Evolutionary conservation across 1,139 yeast genomes (phyloP).

Genomic region (Debaryomyces sp.): DNA sequence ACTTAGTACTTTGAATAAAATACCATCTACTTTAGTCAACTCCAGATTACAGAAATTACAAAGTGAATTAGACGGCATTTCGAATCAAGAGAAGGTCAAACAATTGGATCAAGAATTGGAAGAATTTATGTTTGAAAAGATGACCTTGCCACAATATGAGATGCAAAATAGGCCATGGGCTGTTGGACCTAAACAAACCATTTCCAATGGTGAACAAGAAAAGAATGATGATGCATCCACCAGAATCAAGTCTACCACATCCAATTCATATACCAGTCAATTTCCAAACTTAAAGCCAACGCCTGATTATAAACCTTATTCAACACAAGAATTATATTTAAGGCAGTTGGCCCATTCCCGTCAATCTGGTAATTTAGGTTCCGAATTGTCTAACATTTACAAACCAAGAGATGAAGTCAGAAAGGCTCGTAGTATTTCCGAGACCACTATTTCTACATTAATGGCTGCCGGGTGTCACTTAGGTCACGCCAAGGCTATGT

Average conservation of each 20-base stretch:
- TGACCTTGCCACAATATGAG: constrained; percentile 38
- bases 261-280: constrained; percentile 31
- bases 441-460: constrained; percentile 66
- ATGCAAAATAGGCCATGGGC: constrained; percentile 42
- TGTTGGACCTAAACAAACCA: constrained; percentile 3
- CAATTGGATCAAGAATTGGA: constrained; percentile 48
- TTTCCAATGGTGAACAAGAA: neutral
- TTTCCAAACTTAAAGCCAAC: constrained; percentile 48
- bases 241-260: constrained; percentile 32
- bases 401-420: constrained; percentile 68
- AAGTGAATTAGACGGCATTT: constrained; percentile 30
- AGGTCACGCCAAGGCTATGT: constrained; percentile 82
- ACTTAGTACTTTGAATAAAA: constrained; percentile 37
- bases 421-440: constrained; percentile 57
- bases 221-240: constrained; percentile 15
- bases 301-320: constrained; percentile 54
- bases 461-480: constrained; percentile 94
- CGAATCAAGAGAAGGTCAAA: constrained; percentile 34
- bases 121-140: constrained; percentile 38
- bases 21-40: constrained; percentile 35
- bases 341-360: constrained; percentile 63
- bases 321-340: constrained; percentile 73
- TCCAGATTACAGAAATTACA: constrained; percentile 36
- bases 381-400: constrained; percentile 63
- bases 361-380: constrained; percentile 60